These are phyloP conservation scores for Aspergillus viridinutans DNA, from an alignment of 2,329 filamentous ascomycete genomes.

Conservation along the genomic window DNA sequence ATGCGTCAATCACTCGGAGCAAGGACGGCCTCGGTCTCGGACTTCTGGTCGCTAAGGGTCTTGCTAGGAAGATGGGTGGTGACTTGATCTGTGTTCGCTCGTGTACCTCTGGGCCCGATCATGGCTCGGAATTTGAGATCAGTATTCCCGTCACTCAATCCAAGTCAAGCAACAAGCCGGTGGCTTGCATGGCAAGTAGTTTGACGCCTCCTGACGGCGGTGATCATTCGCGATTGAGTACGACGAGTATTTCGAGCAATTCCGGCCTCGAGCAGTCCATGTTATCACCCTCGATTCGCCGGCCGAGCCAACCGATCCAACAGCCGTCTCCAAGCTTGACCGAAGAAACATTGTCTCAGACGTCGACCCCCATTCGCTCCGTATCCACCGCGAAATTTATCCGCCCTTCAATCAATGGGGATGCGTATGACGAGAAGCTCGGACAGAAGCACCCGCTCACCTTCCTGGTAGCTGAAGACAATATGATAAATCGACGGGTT, in stretches of 20 bases:
- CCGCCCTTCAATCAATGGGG: slow-evolving; percentile 23
- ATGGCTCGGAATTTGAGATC: slow-evolving; percentile 66
- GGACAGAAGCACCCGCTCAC: slow-evolving; percentile 59
- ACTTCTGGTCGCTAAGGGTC: slow-evolving; percentile 67
- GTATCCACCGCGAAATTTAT: slow-evolving; percentile 19
- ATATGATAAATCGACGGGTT: slow-evolving; percentile 66
- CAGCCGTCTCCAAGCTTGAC: slow-evolving; percentile 26
- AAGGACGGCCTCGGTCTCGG: slow-evolving; percentile 67
- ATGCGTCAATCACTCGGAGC: slow-evolving; percentile 62
- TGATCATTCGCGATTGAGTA: slow-evolving; percentile 20
- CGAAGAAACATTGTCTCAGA: slow-evolving; percentile 23
- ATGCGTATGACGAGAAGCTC: slow-evolving; percentile 53
- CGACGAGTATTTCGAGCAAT: slow-evolving; percentile 19
- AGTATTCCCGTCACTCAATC: slow-evolving; percentile 56
- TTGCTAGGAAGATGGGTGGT: slow-evolving; percentile 64
- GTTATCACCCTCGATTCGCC: slow-evolving; percentile 21
- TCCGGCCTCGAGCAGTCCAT: slow-evolving; percentile 17
- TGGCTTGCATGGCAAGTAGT: slow-evolving; percentile 46
- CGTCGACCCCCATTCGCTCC: slow-evolving; percentile 19
- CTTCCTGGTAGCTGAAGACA: slow-evolving; percentile 69
- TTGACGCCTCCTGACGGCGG: slow-evolving; percentile 23
- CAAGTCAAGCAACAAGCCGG: slow-evolving; percentile 43
- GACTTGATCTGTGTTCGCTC: slow-evolving; percentile 63
- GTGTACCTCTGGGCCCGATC: slow-evolving; percentile 55
- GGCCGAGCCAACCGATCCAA: slow-evolving; percentile 24